Conservation (phyloP, 169 alveolate species). For the Cystoisospora suis region DNA sequence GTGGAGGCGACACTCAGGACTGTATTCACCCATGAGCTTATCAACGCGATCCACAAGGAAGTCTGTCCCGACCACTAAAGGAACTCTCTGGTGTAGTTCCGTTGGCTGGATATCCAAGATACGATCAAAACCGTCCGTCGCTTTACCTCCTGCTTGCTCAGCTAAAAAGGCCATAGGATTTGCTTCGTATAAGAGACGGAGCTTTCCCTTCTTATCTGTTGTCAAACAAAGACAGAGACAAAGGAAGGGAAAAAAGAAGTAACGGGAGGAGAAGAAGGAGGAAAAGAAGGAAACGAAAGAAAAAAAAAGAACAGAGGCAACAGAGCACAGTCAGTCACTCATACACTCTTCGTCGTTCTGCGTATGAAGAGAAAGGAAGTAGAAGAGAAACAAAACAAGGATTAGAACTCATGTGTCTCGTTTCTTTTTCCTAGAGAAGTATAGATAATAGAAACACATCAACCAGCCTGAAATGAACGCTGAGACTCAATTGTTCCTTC, state of each 20-base stretch:
- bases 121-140: slow-evolving; percentile 76
- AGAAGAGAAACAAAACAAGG: too few species aligned
- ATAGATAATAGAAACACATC: too few species aligned
- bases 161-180: slow-evolving; percentile 82
- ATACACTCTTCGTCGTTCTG: too few species aligned
- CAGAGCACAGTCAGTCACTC: too few species aligned
- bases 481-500: too few species aligned
- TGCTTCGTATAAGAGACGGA: slow-evolving; percentile 82
- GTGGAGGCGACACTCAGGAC: slow-evolving; percentile 56
- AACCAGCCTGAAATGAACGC: too few species aligned
- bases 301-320: too few species aligned
- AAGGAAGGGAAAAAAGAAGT: background rate
- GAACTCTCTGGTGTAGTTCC: slow-evolving; percentile 75
- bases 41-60: slow-evolving; percentile 42
- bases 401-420: too few species aligned
- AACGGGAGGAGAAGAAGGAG: background rate
- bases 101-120: slow-evolving; percentile 74
- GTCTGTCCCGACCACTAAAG: slow-evolving; percentile 47
- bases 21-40: slow-evolving; percentile 31
- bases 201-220: slow-evolving; percentile 74
- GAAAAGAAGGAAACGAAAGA: background rate
- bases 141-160: slow-evolving; percentile 84
- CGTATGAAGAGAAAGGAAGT: too few species aligned
- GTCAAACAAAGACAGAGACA: background rate
- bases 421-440: too few species aligned